Base-by-base conservation (phyloP, 306 rosid genomes). In the Bauhinia variegata region DNA sequence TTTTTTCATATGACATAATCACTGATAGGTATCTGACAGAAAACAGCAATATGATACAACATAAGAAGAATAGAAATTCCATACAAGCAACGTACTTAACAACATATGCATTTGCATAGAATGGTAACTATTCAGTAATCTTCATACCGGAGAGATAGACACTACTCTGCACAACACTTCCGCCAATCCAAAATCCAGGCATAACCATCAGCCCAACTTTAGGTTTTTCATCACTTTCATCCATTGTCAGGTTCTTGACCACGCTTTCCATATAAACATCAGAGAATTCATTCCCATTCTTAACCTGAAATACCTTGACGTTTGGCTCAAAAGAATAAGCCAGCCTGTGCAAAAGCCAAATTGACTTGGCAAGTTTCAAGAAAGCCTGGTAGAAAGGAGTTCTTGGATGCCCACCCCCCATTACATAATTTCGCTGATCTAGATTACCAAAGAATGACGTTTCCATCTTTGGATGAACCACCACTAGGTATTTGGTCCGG, bases 401-500 rank as follows among this genome's bases (percentile, higher is more conserved):
- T 75, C 99, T 88, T 13, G 99, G 99, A 80, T 95, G 97, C 60
- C 96, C 99, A 11, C 99, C 97, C 28, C 95, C 96, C 73, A 73
- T 80, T 36, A 95, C 86, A 43, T 83, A 85, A 63, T 91, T 91
- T 74, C 96, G 77, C 65, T 90, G 99, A 81, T 95, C 99, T 67
- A 95, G 71, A 47, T 90, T 95, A 50, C 99, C 99, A 13, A 90
- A 95, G 81, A 95, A 91, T 5, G 99, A 95, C 14, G 95, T 91
- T 75, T 95, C 99, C 99, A 95, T 91, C 67, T 95, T 91, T 13
- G 88, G 95, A 78, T 95, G 99, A 78, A 95, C 96, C 51, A 91
- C 92, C 53, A 74, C 85, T 2, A 95, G 74, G 84, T 95, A 95
- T 72, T 95, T 95, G 95, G 88, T 86, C 77, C 87, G 74, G 82